These are phyloP conservation scores for Phytophthora lateralis DNA, from an alignment of 352 stramenopile species.

Conservation along the genomic window DNA sequence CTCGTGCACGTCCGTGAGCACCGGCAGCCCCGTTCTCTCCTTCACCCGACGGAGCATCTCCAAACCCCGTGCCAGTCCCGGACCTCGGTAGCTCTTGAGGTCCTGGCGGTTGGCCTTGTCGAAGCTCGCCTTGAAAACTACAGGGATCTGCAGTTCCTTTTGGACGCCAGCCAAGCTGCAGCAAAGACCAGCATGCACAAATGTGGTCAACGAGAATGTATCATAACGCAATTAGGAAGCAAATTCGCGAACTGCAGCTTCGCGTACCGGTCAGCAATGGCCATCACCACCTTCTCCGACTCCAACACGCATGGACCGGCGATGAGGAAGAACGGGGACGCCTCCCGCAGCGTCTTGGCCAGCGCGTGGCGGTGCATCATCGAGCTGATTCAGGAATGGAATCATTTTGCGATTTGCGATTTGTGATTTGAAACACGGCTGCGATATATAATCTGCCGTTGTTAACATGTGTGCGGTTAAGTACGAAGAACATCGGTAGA, in stretches of 20 bases:
- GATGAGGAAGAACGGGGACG: conserved; percentile 86
- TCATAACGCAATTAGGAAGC: background rate
- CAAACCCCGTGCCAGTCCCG: conserved; percentile 72
- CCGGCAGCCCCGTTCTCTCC: conserved; percentile 64
- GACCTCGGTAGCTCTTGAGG: conserved; percentile 77
- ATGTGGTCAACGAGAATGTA: background rate
- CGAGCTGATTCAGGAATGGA: background rate
- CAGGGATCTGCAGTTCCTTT: conserved; percentile 64
- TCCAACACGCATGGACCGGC: conserved; percentile 84
- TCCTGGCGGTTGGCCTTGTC: conserved; percentile 91
- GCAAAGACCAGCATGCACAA: conserved; percentile 1
- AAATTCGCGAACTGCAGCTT: background rate
- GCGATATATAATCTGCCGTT: too few relatives aligned
- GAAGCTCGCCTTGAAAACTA: conserved; percentile 91
- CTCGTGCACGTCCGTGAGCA: conserved; percentile 89
- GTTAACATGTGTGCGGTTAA: too few relatives aligned
- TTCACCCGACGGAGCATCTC: conserved; percentile 79
- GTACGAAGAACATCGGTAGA: too few relatives aligned
- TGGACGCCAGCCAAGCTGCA: conserved; percentile 63
- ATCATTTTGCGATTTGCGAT: conserved; percentile 15
- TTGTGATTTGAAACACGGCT: conserved; percentile 26
- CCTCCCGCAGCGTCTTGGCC: conserved; percentile 55
- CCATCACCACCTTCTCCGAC: conserved; percentile 67
- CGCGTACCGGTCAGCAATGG: conserved; percentile 66
- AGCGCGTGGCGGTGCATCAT: conserved; percentile 58